Conservation (phyloP, 768 basidiomycete genomes). For the Suillus subalutaceus region DNA sequence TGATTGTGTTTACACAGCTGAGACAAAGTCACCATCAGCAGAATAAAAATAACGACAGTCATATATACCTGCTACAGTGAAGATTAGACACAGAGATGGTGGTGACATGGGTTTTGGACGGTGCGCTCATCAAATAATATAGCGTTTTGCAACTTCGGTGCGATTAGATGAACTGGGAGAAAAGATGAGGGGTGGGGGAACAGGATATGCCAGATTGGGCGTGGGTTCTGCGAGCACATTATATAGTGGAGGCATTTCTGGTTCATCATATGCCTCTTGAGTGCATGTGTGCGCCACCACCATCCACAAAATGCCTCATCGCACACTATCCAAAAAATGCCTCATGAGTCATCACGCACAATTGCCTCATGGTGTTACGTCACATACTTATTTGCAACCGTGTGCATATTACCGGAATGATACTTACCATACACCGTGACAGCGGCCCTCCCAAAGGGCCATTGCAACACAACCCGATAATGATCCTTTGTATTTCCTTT, state of each 20-base stretch:
- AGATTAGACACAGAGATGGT: constrained; percentile 46
- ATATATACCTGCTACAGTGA: constrained; percentile 50
- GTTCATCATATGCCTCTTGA: neutral
- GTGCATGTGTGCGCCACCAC: constrained; percentile 21
- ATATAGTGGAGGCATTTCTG: constrained; percentile 8
- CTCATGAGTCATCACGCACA: constrained; percentile 18
- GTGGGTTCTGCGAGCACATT: neutral
- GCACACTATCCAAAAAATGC: constrained; percentile 21
- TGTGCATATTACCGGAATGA: too few relatives aligned
- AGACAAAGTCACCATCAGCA: neutral
- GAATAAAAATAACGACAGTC: neutral
- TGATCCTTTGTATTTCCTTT: too few relatives aligned
- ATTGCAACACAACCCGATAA: too few relatives aligned
- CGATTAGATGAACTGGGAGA: neutral
- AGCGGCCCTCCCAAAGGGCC: too few relatives aligned
- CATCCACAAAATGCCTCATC: constrained; percentile 22
- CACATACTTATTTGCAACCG: neutral
- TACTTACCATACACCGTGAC: too few relatives aligned
- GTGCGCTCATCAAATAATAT: neutral
- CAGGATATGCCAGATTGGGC: neutral
- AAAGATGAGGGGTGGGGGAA: neutral
- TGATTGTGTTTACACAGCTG: constrained; percentile 53
- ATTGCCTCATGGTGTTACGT: constrained; percentile 20
- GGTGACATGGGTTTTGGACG: constrained; percentile 26
- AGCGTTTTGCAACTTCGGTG: neutral